A percentile compares a stretch with the other conserved stretches of the same genome.
These are phyloP conservation scores for Rhizopogon hawkerae DNA, from an alignment of 1,284 basidiomycete species.

Conservation along the genomic window DNA sequence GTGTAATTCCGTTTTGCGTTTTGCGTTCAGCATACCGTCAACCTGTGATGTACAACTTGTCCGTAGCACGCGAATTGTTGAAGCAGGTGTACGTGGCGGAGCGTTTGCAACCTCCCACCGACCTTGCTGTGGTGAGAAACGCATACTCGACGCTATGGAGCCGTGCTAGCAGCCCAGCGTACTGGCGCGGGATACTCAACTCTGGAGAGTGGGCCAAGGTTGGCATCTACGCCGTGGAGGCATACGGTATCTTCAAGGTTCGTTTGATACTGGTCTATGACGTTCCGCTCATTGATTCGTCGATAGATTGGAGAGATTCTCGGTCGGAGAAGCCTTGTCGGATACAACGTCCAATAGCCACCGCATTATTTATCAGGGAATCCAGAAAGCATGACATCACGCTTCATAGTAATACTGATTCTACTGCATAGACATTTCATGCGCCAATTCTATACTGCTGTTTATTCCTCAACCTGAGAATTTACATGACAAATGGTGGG, in stretches of 20 bases:
- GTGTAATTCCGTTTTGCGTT: background rate
- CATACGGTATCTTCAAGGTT: conserved; percentile 81
- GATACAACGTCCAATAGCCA: conserved; percentile 69
- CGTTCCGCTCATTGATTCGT: conserved; percentile 26
- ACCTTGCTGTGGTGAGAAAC: conserved; percentile 50
- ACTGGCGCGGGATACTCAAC: conserved; percentile 62
- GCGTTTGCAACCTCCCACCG: conserved; percentile 75
- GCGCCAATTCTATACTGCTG: background rate
- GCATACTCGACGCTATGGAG: conserved; percentile 73
- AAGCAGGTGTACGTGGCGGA: conserved; percentile 92
- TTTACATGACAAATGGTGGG: background rate
- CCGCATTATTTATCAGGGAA: background rate
- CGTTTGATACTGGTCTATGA: conserved; percentile 14
- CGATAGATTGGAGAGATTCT: conserved; percentile 82
- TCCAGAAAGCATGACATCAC: background rate
- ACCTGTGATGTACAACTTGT: conserved; percentile 77
- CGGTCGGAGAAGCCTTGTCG: conserved; percentile 76
- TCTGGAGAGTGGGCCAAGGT: conserved; percentile 76
- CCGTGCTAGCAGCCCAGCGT: conserved; percentile 56
- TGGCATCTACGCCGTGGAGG: conserved; percentile 82
- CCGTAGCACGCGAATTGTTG: conserved; percentile 75
- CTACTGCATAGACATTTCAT: background rate
- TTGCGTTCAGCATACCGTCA: conserved; percentile 65
- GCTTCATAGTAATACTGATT: background rate
- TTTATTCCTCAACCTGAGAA: too few relatives aligned